Evolutionary conservation across 2,329 filamentous ascomycete genomes (phyloP).

Genomic region (Apiospora arundinis): DNA sequence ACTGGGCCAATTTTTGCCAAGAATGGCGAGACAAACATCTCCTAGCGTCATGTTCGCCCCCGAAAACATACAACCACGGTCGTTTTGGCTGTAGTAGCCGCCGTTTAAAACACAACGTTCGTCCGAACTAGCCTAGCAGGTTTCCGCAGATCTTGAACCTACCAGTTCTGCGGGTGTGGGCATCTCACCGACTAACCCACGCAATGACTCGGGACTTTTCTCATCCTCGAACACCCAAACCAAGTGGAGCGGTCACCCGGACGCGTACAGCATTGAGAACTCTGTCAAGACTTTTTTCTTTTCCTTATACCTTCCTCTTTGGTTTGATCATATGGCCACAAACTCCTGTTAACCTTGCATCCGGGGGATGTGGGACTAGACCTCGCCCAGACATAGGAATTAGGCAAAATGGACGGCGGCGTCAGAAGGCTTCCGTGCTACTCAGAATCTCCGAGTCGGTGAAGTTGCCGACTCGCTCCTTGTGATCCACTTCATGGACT

Average conservation of each 20-base stretch:
- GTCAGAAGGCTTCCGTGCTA: background rate
- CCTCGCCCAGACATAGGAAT: background rate
- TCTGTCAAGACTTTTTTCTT: background rate
- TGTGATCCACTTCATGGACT: background rate
- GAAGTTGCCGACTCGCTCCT: background rate
- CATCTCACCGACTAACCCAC: background rate
- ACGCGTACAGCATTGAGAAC: background rate
- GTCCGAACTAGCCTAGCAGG: background rate
- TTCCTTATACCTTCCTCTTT: conserved; percentile 1
- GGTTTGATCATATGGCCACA: background rate
- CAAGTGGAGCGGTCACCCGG: background rate
- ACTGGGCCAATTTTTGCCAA: background rate
- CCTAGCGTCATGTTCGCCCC: background rate
- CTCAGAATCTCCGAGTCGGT: background rate
- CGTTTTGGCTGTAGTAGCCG: background rate
- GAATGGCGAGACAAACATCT: background rate
- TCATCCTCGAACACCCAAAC: background rate
- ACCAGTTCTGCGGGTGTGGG: background rate
- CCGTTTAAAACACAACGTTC: background rate
- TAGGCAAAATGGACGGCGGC: background rate
- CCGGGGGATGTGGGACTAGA: background rate
- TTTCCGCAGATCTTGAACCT: background rate
- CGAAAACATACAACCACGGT: background rate
- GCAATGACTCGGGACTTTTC: background rate
- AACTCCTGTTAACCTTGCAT: background rate